phyloP scores from a whole-genome alignment of 164 flowering plant genomes.

The Vitis labrusca region DNA sequence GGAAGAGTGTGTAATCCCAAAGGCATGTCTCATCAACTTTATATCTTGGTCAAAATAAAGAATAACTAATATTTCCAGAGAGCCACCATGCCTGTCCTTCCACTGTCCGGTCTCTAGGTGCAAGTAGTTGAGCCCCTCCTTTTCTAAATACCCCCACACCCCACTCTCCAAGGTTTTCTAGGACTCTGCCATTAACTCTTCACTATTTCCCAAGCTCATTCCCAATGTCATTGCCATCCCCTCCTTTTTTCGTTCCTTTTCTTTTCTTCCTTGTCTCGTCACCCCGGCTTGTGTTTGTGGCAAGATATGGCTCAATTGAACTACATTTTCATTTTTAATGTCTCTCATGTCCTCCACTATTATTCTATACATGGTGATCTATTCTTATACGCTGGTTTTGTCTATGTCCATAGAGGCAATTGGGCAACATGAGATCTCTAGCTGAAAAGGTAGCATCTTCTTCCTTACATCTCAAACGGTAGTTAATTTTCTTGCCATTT shows the following conservation, averaged over 20 bases:
- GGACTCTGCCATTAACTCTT: conserved; percentile 1
- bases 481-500: background rate
- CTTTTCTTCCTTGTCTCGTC: too few relatives aligned
- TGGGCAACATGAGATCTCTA: background rate
- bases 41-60: conserved; percentile 23
- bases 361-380: too few relatives aligned
- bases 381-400: background rate
- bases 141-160: background rate
- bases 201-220: conserved; percentile 1
- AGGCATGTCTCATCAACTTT: conserved; percentile 33
- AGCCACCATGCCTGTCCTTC: conserved; percentile 20
- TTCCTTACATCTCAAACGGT: too few relatives aligned
- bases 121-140: background rate
- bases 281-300: too few relatives aligned
- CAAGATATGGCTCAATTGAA: too few relatives aligned
- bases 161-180: background rate
- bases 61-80: background rate
- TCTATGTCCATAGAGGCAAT: background rate
- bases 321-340: too few relatives aligned
- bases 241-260: too few relatives aligned
- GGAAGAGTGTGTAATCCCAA: conserved; percentile 31
- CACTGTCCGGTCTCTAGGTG: background rate
- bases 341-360: too few relatives aligned
- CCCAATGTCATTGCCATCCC: background rate
- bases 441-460: background rate